Percentiles rank a stretch among this genome's conserved stretches.
Evolutionary conservation across 495 filamentous ascomycete species (phyloP).

Genomic region (Pyrenula massariospora): DNA sequence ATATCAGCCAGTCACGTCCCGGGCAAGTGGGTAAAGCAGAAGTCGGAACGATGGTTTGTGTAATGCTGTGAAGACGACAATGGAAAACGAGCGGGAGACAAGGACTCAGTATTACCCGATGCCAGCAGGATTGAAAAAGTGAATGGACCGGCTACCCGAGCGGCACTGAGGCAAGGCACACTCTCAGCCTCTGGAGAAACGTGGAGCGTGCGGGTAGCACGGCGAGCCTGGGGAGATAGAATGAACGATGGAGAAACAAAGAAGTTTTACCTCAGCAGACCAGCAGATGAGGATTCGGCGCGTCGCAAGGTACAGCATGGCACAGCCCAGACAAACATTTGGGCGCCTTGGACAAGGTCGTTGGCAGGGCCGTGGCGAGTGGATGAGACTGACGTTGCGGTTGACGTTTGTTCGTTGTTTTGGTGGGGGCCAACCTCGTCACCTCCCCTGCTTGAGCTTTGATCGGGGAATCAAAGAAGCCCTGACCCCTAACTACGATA

Average conservation of each 20-base stretch:
- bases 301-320: not conserved
- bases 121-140: not conserved
- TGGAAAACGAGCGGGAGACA: not conserved
- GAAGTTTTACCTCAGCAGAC: not conserved
- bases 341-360: not conserved
- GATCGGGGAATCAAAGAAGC: no score
- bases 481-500: no score
- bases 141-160: not conserved
- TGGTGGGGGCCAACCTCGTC: not conserved
- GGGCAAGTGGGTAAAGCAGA: not conserved
- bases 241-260: not conserved
- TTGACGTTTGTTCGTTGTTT: not conserved
- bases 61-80: not conserved
- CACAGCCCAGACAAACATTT: not conserved
- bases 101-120: not conserved
- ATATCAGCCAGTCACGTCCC: not conserved
- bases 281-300: not conserved
- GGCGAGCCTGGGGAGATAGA: not conserved
- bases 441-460: not conserved
- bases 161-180: no score
- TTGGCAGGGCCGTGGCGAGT: not conserved
- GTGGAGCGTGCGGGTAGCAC: not conserved
- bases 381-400: not conserved
- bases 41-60: not conserved
- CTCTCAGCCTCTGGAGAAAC: not conserved